A percentile compares a stretch with the other conserved stretches of the same genome.
These are phyloP conservation scores for Lachnellula willkommii DNA, from an alignment of 2,329 filamentous ascomycete species.

Conservation along the genomic window DNA sequence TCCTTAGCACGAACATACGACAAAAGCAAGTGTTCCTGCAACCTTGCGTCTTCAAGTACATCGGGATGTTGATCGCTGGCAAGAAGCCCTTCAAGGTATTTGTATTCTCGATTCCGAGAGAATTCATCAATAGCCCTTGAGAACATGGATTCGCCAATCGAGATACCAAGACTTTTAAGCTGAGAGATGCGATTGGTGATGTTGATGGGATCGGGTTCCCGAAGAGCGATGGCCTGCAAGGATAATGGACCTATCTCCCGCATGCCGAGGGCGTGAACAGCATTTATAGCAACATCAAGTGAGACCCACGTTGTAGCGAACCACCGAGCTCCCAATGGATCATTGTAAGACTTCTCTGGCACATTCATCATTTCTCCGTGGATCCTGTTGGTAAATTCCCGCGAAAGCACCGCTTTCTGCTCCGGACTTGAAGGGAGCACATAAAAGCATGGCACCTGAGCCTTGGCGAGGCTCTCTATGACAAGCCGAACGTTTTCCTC, in stretches of 20 bases:
- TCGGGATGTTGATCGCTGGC: conserved; percentile 62
- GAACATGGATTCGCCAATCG: conserved; percentile 58
- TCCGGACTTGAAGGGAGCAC: conserved; percentile 9
- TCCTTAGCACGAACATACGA: conserved; percentile 47
- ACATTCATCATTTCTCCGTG: conserved; percentile 28
- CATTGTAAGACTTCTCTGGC: conserved; percentile 50
- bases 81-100: conserved; percentile 25
- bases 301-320: conserved; percentile 74
- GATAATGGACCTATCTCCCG: conserved; percentile 68
- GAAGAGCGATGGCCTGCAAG: conserved; percentile 68
- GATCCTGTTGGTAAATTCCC: conserved; percentile 31
- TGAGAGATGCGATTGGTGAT: conserved; percentile 56
- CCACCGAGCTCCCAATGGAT: conserved; percentile 69
- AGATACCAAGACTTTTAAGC: conserved; percentile 58
- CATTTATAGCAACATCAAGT: conserved; percentile 64
- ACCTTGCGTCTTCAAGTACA: conserved; percentile 48
- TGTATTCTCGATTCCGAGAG: conserved; percentile 47
- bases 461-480: conserved; percentile 22
- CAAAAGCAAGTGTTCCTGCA: conserved; percentile 50
- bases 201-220: conserved; percentile 51
- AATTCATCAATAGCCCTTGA: conserved; percentile 60
- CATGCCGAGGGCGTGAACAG: conserved; percentile 66
- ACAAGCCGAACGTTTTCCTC: conserved; percentile 22
- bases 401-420: conserved; percentile 18
- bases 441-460: conserved; percentile 21